These are phyloP conservation scores for Fagus crenata DNA, from an alignment of 306 rosid genomes.

Conservation along the genomic window DNA sequence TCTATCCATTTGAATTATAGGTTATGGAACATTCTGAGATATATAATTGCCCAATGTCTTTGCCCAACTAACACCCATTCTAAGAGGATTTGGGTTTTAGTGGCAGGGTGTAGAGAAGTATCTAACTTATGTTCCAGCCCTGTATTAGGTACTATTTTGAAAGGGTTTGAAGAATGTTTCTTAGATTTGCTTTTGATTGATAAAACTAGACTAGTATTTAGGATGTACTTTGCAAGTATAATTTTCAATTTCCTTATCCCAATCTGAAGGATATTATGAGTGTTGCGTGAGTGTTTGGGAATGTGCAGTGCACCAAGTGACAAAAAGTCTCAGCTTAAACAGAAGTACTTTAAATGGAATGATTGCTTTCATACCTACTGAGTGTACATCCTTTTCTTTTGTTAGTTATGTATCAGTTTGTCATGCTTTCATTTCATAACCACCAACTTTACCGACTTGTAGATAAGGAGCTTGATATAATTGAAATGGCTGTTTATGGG, in stretches of 20 bases:
- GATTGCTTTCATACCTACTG: background rate
- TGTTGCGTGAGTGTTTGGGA: background rate
- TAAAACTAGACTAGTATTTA: background rate
- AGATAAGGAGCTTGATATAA: conserved; percentile 90
- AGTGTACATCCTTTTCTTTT: background rate
- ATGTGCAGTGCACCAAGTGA: too few relatives aligned
- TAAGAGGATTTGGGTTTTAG: background rate
- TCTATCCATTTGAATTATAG: background rate
- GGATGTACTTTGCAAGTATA: background rate
- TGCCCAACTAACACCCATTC: too few relatives aligned
- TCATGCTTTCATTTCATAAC: background rate
- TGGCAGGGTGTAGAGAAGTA: background rate
- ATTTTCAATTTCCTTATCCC: background rate
- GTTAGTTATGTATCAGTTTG: background rate
- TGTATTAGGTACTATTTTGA: background rate
- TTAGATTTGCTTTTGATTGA: background rate
- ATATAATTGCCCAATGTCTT: background rate
- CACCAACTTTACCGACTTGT: conserved; percentile 28
- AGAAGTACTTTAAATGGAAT: background rate
- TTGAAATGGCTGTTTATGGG: conserved; percentile 99
- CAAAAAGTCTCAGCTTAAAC: background rate
- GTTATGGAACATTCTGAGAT: background rate
- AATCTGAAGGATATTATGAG: background rate
- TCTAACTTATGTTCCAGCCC: background rate
- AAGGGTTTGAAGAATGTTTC: background rate